Evolutionary conservation across 1,139 yeast species (phyloP).

Genomic region (Insectozyma bohioensis): DNA sequence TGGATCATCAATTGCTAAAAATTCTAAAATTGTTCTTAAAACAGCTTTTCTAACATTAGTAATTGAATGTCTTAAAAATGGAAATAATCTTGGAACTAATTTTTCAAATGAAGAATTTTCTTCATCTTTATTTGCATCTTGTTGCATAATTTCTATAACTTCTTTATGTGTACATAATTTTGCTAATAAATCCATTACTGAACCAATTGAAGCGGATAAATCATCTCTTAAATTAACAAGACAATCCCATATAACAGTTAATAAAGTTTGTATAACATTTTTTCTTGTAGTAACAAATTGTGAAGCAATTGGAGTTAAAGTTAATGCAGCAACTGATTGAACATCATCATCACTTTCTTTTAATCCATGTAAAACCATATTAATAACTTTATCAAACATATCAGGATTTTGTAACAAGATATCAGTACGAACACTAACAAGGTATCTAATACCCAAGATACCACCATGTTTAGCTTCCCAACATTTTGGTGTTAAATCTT

Average conservation of each 20-base stretch:
- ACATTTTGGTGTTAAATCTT: slow-evolving; percentile 44
- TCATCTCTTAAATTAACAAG: slow-evolving; percentile 85
- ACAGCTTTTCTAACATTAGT: slow-evolving; percentile 91
- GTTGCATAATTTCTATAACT: slow-evolving; percentile 70
- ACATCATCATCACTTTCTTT: slow-evolving; percentile 91
- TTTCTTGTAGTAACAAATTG: slow-evolving; percentile 73
- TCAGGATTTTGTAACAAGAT: slow-evolving; percentile 59
- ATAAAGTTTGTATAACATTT: slow-evolving; percentile 59
- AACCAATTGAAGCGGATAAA: slow-evolving; percentile 90
- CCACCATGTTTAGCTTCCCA: slow-evolving; percentile 99
- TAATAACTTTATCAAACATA: slow-evolving; percentile 69
- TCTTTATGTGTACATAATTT: slow-evolving; percentile 80
- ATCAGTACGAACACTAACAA: slow-evolving; percentile 87
- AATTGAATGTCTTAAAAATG: slow-evolving; percentile 91
- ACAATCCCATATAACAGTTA: slow-evolving; percentile 86
- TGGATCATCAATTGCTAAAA: slow-evolving; percentile 66
- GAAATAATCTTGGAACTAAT: slow-evolving; percentile 88
- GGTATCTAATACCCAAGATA: slow-evolving; percentile 86
- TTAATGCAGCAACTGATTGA: slow-evolving; percentile 94
- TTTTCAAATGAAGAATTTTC: slow-evolving; percentile 58
- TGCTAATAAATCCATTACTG: slow-evolving; percentile 92
- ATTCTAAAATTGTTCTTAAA: slow-evolving; percentile 74
- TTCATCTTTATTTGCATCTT: slow-evolving; percentile 51
- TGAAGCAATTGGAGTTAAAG: slow-evolving; percentile 83
- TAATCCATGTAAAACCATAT: slow-evolving; percentile 85